A percentile compares a stretch with the other conserved stretches of the same genome.
Conservation (phyloP, 176 grass and related monocot genomes). For the Tillandsia leiboldiana region DNA sequence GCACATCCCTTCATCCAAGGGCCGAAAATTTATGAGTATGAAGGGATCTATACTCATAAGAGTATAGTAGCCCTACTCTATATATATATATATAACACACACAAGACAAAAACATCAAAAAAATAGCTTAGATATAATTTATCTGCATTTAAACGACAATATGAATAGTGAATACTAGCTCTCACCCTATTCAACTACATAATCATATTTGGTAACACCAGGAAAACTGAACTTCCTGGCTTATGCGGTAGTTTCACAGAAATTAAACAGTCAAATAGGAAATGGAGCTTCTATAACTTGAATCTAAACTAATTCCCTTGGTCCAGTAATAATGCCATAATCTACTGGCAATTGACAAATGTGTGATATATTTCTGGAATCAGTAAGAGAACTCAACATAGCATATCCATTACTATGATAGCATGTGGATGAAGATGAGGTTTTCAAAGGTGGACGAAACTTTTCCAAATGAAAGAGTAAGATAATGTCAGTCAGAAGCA, state of each 20-base stretch:
- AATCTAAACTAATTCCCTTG: constrained; percentile 6
- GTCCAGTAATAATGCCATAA: constrained; percentile 1
- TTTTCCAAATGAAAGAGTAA: constrained; percentile 9
- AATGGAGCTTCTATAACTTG: no score
- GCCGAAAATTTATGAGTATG: no score
- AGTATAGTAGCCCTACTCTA: no score
- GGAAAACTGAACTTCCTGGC: background rate
- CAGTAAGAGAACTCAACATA: background rate
- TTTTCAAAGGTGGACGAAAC: constrained; percentile 9
- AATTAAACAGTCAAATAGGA: no score
- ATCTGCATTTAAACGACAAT: background rate
- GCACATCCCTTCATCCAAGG: no score
- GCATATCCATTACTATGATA: background rate
- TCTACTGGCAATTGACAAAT: constrained; percentile 3
- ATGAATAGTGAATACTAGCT: background rate
- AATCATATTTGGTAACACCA: background rate
- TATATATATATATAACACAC: background rate
- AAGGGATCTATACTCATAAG: no score
- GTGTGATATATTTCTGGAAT: constrained; percentile 5
- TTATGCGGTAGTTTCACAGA: no score
- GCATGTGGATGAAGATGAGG: background rate
- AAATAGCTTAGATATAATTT: background rate
- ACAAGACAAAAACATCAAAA: background rate
- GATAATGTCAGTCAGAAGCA: constrained; percentile 11
- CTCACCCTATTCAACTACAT: background rate